Evolutionary conservation across 768 basidiomycete genomes (phyloP).

Genomic region (Hygrophoropsis aurantiaca): DNA sequence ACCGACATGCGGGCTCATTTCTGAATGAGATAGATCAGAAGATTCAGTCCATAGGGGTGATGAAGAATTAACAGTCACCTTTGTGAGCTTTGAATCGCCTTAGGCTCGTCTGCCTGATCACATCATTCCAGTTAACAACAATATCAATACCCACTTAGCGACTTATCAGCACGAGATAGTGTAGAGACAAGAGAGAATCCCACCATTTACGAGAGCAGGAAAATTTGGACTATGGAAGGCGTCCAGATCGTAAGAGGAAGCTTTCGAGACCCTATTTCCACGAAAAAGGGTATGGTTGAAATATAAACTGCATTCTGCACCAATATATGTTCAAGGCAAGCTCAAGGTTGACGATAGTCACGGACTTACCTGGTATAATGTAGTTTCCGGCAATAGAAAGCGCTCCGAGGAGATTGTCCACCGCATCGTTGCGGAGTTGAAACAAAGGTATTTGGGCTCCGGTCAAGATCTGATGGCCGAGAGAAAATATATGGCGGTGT

Average conservation of each 20-base stretch:
- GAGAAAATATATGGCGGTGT: background rate
- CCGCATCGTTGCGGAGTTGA: constrained; percentile 89
- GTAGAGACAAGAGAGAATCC: background rate
- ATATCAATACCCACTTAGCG: constrained; percentile 84
- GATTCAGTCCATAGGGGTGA: too few species aligned
- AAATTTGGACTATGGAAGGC: constrained; percentile 89
- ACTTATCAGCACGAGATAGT: constrained; percentile 5
- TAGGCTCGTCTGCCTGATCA: constrained; percentile 78
- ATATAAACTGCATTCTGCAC: constrained; percentile 83
- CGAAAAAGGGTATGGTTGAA: constrained; percentile 89
- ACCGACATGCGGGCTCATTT: constrained; percentile 82
- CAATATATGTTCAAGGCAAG: too few species aligned
- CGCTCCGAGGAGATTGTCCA: constrained; percentile 90
- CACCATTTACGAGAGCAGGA: constrained; percentile 77
- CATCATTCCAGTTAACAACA: constrained; percentile 84
- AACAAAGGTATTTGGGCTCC: constrained; percentile 94
- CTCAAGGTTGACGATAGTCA: too few species aligned
- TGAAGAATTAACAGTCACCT: constrained; percentile 37
- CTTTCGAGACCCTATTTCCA: constrained; percentile 82
- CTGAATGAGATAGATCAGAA: constrained; percentile 47
- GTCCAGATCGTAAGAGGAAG: constrained; percentile 78
- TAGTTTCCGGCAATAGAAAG: constrained; percentile 88
- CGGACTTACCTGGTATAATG: constrained; percentile 75
- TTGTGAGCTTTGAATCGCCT: constrained; percentile 83
- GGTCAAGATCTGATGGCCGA: constrained; percentile 67